phyloP scores from a whole-genome alignment of 1,284 basidiomycete species.

The Malassezia cuniculi region DNA sequence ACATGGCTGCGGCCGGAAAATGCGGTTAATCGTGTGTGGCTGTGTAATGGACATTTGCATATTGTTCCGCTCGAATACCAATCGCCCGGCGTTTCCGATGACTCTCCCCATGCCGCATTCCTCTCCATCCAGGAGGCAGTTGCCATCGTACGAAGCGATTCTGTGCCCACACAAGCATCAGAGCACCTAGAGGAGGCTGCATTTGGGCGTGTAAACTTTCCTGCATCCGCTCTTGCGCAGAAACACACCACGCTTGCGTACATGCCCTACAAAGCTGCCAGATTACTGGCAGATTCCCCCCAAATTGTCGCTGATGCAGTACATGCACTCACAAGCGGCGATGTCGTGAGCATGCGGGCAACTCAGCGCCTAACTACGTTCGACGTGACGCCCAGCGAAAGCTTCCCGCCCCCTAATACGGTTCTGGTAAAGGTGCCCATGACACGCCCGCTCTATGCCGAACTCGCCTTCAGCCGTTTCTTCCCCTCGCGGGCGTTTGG shows the following conservation, averaged over 20 bases:
- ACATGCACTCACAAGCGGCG: conserved; percentile 17
- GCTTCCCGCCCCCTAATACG: background rate
- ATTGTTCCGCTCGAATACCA: conserved; percentile 63
- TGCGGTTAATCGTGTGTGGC: conserved; percentile 86
- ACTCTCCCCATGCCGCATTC: conserved; percentile 51
- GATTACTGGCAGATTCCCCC: conserved; percentile 50
- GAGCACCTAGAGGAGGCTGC: conserved; percentile 18
- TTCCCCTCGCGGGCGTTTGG: conserved; percentile 82
- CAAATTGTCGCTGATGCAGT: conserved; percentile 4
- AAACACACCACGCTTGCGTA: conserved; percentile 67
- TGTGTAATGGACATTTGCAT: conserved; percentile 66
- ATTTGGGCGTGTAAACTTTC: conserved; percentile 47
- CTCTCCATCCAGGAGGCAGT: conserved; percentile 59
- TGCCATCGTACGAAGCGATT: conserved; percentile 53
- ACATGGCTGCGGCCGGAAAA: conserved; percentile 82
- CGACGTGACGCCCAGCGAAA: conserved; percentile 1
- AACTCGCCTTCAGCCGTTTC: conserved; percentile 77
- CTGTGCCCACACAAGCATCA: conserved; percentile 52
- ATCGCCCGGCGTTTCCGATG: conserved; percentile 38
- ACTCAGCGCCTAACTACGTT: conserved; percentile 78
- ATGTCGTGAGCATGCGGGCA: conserved; percentile 49
- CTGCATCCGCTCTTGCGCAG: conserved; percentile 41
- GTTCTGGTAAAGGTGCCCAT: conserved; percentile 18
- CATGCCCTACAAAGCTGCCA: conserved; percentile 64
- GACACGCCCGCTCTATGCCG: conserved; percentile 56